phyloP scores from a whole-genome alignment of 306 rosid genomes.

The Pterocarpus macrocarpus region DNA sequence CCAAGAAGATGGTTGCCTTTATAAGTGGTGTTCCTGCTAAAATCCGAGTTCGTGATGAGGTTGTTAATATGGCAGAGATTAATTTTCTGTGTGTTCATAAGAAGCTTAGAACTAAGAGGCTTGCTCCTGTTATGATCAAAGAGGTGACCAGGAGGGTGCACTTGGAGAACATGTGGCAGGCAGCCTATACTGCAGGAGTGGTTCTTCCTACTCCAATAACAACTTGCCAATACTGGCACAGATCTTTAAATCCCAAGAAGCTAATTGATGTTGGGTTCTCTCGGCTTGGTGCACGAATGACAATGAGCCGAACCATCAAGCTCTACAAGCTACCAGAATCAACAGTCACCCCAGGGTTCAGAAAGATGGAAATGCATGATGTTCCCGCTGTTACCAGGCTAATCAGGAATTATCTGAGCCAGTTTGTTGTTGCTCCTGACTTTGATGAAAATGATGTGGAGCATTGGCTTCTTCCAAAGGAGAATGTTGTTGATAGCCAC shows the following conservation, averaged over 20 bases:
- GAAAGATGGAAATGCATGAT: conserved; percentile 89
- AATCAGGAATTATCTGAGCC: conserved; percentile 76
- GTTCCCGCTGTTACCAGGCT: conserved; percentile 92
- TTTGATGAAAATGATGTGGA: conserved; percentile 91
- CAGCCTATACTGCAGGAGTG: conserved; percentile 96
- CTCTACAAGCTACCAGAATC: conserved; percentile 92
- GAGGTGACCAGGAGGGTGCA: conserved; percentile 98
- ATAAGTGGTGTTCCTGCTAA: conserved; percentile 91
- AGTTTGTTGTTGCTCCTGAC: conserved; percentile 83
- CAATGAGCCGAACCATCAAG: conserved; percentile 94
- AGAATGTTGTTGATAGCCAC: conserved; percentile 84
- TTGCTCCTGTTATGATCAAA: conserved; percentile 98
- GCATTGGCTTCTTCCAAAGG: conserved; percentile 95
- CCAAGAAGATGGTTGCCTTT: conserved; percentile 93
- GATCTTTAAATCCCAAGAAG: conserved; percentile 95
- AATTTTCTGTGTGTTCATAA: conserved; percentile 93
- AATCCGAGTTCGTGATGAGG: conserved; percentile 72
- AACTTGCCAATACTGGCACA: conserved; percentile 97
- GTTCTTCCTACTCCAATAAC: conserved; percentile 91
- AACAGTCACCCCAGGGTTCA: conserved; percentile 81
- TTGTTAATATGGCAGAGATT: conserved; percentile 93
- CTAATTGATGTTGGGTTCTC: conserved; percentile 97
- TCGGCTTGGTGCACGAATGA: conserved; percentile 97
- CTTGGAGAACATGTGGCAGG: conserved; percentile 96
- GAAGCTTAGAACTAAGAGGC: conserved; percentile 96